Conservation (phyloP, 2,329 filamentous ascomycete species). For the Zymoseptoria tritici region DNA sequence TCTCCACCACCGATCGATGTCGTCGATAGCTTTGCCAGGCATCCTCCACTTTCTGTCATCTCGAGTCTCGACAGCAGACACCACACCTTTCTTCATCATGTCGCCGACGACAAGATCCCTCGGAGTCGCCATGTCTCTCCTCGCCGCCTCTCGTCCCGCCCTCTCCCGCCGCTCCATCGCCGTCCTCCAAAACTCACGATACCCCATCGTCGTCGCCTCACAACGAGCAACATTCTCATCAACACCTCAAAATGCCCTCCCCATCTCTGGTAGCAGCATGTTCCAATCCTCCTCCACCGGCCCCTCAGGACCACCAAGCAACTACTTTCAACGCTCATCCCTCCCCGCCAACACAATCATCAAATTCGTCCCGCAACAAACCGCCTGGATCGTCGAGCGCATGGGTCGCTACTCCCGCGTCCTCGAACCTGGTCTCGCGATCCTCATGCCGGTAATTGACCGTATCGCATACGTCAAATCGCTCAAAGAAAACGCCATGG, state of each 20-base stretch:
- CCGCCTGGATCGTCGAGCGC: constrained; percentile 97
- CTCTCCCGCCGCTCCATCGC: constrained; percentile 28
- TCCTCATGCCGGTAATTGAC: constrained; percentile 85
- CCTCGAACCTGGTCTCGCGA: constrained; percentile 79
- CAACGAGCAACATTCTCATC: constrained; percentile 23
- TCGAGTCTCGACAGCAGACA: neutral
- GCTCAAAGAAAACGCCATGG: constrained; percentile 89
- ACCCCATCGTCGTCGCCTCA: constrained; percentile 19
- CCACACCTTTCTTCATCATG: constrained; percentile 4
- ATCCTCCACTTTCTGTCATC: neutral
- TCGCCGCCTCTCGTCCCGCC: constrained; percentile 33
- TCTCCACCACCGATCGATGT: neutral
- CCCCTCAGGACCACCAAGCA: constrained; percentile 23
- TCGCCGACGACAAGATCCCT: constrained; percentile 7
- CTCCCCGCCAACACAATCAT: constrained; percentile 90
- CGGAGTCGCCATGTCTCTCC: constrained; percentile 24
- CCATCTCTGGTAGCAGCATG: constrained; percentile 27
- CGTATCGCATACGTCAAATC: constrained; percentile 97
- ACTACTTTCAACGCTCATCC: constrained; percentile 41
- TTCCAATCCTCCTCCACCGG: constrained; percentile 25
- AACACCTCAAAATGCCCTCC: constrained; percentile 20
- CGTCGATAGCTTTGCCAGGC: neutral
- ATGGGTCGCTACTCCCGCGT: constrained; percentile 98
- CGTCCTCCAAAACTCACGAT: constrained; percentile 27
- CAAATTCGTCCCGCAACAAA: constrained; percentile 95